A percentile compares a stretch with the other conserved stretches of the same genome.
Evolutionary conservation across 257 asterid species (phyloP).

Genomic region (Fraxinus pennsylvanica): DNA sequence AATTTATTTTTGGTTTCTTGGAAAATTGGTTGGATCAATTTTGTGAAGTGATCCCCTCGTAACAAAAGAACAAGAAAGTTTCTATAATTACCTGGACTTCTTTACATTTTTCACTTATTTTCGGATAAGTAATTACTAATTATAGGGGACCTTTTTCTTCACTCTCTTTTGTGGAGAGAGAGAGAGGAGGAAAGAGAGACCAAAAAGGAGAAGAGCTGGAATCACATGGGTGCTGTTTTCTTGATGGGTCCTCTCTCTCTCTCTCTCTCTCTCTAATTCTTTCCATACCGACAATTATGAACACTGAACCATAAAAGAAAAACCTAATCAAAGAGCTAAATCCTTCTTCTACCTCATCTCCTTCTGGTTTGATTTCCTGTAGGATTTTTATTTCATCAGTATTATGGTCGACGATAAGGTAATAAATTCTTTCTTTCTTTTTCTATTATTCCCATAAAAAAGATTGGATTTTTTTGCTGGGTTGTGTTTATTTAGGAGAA

Average conservation of each 20-base stretch:
- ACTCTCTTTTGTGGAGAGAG: neutral
- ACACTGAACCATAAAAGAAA: slow-evolving; percentile 34
- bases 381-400: slow-evolving; percentile 14
- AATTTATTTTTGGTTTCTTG: neutral
- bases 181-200: slow-evolving; percentile 3
- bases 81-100: neutral
- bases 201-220: slow-evolving; percentile 45
- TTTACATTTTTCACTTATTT: neutral
- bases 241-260: slow-evolving; percentile 52
- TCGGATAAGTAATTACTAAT: slow-evolving; percentile 11
- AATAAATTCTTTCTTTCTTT: neutral
- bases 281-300: slow-evolving; percentile 66
- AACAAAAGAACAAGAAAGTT: slow-evolving; percentile 1
- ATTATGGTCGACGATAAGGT: slow-evolving; percentile 62
- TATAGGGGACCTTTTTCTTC: neutral
- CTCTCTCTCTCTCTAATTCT: slow-evolving; percentile 24
- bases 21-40: neutral
- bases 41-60: neutral
- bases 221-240: slow-evolving; percentile 82
- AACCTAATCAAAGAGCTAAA: slow-evolving; percentile 15
- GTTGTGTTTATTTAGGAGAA: neutral
- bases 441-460: neutral
- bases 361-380: slow-evolving; percentile 21
- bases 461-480: neutral
- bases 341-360: slow-evolving; percentile 24